Evolutionary conservation across 2,329 filamentous ascomycete species (phyloP).

Genomic region (Diaporthe sp.): DNA sequence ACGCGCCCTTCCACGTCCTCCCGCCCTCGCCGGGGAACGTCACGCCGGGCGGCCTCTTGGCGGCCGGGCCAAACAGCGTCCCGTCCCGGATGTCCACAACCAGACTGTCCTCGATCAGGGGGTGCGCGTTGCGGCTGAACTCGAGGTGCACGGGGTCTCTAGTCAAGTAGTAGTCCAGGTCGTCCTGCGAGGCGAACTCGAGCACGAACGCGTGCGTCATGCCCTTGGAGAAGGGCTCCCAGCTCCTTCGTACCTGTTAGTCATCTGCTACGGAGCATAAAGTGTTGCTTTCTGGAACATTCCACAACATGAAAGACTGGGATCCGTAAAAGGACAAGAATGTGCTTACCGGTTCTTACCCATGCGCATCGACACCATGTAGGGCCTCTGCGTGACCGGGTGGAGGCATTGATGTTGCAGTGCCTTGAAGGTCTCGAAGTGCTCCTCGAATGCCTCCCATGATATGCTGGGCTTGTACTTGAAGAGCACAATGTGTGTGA

Average conservation of each 20-base stretch:
- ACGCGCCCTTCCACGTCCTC: constrained; percentile 26
- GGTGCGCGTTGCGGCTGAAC: constrained; percentile 20
- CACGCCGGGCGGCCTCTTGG: constrained; percentile 1
- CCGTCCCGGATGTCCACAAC: constrained; percentile 8
- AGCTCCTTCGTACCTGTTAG: neutral
- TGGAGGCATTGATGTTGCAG: constrained; percentile 13
- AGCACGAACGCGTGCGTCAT: constrained; percentile 19
- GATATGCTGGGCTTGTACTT: constrained; percentile 28
- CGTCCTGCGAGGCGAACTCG: constrained; percentile 20
- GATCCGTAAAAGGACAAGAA: too few species aligned
- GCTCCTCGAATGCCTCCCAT: constrained; percentile 6
- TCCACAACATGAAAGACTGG: too few species aligned
- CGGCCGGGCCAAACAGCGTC: constrained; percentile 12
- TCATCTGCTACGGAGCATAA: too few species aligned
- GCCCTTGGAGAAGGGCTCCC: constrained; percentile 18
- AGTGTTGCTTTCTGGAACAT: too few species aligned
- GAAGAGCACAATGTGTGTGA: constrained; percentile 23
- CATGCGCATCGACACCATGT: constrained; percentile 24
- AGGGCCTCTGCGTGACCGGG: constrained; percentile 14
- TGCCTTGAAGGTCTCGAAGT: constrained; percentile 19
- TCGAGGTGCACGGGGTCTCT: constrained; percentile 22
- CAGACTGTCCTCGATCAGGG: constrained; percentile 21
- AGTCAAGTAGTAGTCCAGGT: constrained; percentile 15
- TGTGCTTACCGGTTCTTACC: neutral
- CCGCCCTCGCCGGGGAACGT: constrained; percentile 8